These are phyloP conservation scores for Talaromyces liani DNA, from an alignment of 495 filamentous ascomycete species.

Conservation along the genomic window DNA sequence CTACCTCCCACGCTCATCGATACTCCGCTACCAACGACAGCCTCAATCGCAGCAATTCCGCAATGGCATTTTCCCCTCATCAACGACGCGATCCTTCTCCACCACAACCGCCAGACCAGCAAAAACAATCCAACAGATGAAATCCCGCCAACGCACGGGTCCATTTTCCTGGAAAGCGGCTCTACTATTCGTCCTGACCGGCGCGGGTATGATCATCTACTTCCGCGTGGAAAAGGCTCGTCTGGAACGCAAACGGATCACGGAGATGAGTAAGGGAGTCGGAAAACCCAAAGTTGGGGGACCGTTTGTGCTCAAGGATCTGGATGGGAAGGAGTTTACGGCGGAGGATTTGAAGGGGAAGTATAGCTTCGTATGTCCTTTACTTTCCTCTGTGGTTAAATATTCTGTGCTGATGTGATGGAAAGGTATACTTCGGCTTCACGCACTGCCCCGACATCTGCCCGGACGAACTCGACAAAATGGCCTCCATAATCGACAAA, in stretches of 20 bases:
- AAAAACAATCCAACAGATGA: constrained; percentile 37
- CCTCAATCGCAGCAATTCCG: constrained; percentile 11
- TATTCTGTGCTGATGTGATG: background rate
- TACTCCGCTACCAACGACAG: constrained; percentile 15
- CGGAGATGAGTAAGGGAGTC: constrained; percentile 86
- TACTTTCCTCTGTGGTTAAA: background rate
- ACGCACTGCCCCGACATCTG: constrained; percentile 98
- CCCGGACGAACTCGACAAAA: constrained; percentile 97
- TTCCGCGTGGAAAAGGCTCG: constrained; percentile 87
- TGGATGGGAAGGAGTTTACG: constrained; percentile 67
- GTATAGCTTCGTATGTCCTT: constrained; percentile 58
- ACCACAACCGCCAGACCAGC: constrained; percentile 21
- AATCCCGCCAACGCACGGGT: constrained; percentile 33
- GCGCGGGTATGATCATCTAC: constrained; percentile 71
- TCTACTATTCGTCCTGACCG: constrained; percentile 73
- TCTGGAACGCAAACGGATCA: constrained; percentile 76
- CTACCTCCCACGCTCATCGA: background rate
- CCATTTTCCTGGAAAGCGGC: constrained; percentile 91
- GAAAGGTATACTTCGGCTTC: constrained; percentile 93
- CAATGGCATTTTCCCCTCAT: background rate
- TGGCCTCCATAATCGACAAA: constrained; percentile 86
- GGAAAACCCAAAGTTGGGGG: constrained; percentile 92
- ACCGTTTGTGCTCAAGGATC: constrained; percentile 71
- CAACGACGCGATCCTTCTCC: constrained; percentile 20
- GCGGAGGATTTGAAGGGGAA: constrained; percentile 77